Conservation (phyloP, 306 rosid genomes). For the Hippophae tibetana region DNA sequence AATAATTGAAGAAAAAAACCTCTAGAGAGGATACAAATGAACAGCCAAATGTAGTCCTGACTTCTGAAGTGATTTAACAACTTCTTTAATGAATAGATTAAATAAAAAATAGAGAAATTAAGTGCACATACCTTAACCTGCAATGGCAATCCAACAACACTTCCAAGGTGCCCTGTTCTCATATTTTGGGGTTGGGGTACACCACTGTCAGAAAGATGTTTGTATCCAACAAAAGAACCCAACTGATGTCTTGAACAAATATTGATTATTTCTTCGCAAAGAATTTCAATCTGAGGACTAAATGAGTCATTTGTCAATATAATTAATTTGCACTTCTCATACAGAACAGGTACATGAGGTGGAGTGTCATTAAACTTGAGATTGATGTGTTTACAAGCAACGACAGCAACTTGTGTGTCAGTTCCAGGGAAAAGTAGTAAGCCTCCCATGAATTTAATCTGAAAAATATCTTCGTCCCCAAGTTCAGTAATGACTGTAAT, state of each 20-base stretch:
- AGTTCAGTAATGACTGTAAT: constrained; percentile 45
- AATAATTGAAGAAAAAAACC: background rate
- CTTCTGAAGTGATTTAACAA: too few species aligned
- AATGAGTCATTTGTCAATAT: constrained; percentile 67
- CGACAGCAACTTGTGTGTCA: constrained; percentile 62
- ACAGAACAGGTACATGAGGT: constrained; percentile 27
- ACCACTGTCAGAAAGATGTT: constrained; percentile 25
- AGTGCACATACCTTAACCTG: constrained; percentile 39
- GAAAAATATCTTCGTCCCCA: constrained; percentile 41
- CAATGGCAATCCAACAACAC: constrained; percentile 26
- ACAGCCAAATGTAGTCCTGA: too few species aligned
- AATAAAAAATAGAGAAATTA: background rate
- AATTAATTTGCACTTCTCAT: constrained; percentile 46
- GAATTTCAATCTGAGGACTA: constrained; percentile 60
- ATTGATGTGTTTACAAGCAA: constrained; percentile 42
- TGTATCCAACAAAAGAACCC: constrained; percentile 38
- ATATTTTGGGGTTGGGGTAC: constrained; percentile 28
- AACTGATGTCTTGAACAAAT: constrained; percentile 44
- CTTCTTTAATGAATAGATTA: background rate
- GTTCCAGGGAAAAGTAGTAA: constrained; percentile 77
- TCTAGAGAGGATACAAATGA: background rate
- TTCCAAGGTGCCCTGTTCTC: constrained; percentile 26
- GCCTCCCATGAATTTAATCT: constrained; percentile 50
- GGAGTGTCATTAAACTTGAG: constrained; percentile 24
- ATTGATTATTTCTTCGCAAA: constrained; percentile 51